Conservation (phyloP, 1,139 yeast genomes). For the Insectozyma bohioensis region DNA sequence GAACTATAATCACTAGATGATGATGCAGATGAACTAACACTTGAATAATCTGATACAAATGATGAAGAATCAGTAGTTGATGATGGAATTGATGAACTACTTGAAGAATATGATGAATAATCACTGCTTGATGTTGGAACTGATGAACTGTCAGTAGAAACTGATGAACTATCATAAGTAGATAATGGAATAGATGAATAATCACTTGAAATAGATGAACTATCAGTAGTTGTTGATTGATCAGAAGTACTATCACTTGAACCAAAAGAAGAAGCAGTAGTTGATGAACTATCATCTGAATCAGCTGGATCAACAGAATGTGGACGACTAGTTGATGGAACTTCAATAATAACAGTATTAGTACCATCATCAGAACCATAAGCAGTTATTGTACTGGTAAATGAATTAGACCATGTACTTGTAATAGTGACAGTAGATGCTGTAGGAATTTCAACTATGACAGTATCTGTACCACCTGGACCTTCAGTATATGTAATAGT, state of each 20-base stretch:
- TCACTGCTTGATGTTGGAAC: too few species aligned
- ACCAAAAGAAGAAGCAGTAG: neutral
- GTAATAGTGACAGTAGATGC: constrained; percentile 12
- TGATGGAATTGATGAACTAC: neutral
- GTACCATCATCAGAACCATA: neutral
- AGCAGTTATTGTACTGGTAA: too few species aligned
- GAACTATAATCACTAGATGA: neutral
- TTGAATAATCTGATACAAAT: neutral
- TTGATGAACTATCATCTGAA: neutral
- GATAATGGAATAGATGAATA: too few species aligned
- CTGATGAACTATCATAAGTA: too few species aligned
- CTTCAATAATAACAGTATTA: constrained; percentile 20
- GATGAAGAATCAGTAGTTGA: neutral
- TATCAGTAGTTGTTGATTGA: neutral
- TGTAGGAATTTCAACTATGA: constrained; percentile 19
- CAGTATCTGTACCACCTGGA: constrained; percentile 18
- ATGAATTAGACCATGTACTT: neutral
- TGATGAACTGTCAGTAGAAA: neutral
- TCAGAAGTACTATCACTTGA: neutral
- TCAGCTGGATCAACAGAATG: constrained; percentile 1
- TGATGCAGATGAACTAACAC: neutral
- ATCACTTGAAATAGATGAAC: neutral
- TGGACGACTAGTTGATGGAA: constrained; percentile 13
- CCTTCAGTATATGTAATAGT: constrained; percentile 11
- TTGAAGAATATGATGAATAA: constrained; percentile 1